Conservation (phyloP, 805 yeast species). For the Wickerhamomyces queroliae region DNA sequence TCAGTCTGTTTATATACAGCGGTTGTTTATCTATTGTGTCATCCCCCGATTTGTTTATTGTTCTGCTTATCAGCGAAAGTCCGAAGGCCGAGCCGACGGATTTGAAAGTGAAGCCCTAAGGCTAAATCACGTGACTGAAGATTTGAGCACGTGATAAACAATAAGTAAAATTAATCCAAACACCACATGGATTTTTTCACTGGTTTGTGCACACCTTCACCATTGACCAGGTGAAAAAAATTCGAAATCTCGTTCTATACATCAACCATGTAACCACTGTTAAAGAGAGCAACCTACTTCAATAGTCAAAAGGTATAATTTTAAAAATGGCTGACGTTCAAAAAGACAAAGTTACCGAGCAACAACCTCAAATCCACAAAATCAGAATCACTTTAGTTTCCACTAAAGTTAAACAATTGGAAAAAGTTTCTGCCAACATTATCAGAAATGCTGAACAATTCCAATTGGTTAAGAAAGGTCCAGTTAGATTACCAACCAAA, state of each 20-base stretch:
- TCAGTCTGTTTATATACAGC: no score
- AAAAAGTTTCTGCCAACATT: slow-evolving; percentile 90
- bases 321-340: slow-evolving; percentile 69
- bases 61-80: no score
- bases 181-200: no score
- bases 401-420: slow-evolving; percentile 97
- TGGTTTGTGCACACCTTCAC: no score
- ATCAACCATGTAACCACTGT: not conserved
- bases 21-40: no score
- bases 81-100: no score
- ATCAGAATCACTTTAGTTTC: slow-evolving; percentile 99
- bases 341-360: slow-evolving; percentile 82
- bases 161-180: no score
- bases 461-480: slow-evolving; percentile 93
- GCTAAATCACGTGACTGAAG: no score
- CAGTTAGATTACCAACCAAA: slow-evolving; percentile 99
- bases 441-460: slow-evolving; percentile 79
- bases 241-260: not conserved
- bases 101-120: no score
- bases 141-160: no score
- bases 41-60: no score
- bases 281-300: slow-evolving; percentile 17
- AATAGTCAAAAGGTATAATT: slow-evolving; percentile 36
- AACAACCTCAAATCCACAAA: slow-evolving; percentile 83
- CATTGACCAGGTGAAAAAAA: slow-evolving; percentile 10